Base-by-base conservation (phyloP, 345 rosid species). In the Ceriops tagal region DNA sequence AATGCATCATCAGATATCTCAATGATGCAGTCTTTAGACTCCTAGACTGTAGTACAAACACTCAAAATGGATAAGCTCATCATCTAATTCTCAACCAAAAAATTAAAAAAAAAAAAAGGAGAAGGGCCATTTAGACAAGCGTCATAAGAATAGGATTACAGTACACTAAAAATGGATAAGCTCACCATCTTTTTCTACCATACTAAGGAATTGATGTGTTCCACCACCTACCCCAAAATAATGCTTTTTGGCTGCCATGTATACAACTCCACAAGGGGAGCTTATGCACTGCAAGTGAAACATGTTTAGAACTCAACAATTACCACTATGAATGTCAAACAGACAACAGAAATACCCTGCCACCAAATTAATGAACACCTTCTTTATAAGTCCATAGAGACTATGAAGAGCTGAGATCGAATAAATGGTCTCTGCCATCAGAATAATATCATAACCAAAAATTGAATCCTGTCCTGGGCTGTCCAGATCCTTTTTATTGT, bases 201-300 rank as follows among this genome's bases (percentile, higher is more conserved):
- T 77, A 57, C 93, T 85, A 34, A 95, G 77, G 77, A 95, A 95
- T 69, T 82, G 91, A 47, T 91, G 73, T 16, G 99, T 87, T 75
- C 97, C 99, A 22, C 96, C 99, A 27, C 99, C 97, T 53, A 95
- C 99, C 24, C 99, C 99, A 53, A 92, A 92, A 81, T 95, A 91
- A 71, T 92, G 82, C 74, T 92, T 95, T 83, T 95, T 95, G 64
- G 93, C 97, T 62, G 99, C 88, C 87, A 93, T 70, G 71, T 88
- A 95, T 18, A 83, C 91, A 64, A 74, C 88, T 70, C 97, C 99
- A 76, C 75, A 67, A 52, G 92, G 87, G 66, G 34, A 69, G 39
- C 71, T 79, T 67, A 85, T 43, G 75, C 92, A 88, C 99, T 92
- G 83, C 65, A 62, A 43, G 69, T 5, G 28, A 19, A 69, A 56